Base-by-base conservation (phyloP, 345 rosid genomes). In the Eucalyptus cladocalyx region DNA sequence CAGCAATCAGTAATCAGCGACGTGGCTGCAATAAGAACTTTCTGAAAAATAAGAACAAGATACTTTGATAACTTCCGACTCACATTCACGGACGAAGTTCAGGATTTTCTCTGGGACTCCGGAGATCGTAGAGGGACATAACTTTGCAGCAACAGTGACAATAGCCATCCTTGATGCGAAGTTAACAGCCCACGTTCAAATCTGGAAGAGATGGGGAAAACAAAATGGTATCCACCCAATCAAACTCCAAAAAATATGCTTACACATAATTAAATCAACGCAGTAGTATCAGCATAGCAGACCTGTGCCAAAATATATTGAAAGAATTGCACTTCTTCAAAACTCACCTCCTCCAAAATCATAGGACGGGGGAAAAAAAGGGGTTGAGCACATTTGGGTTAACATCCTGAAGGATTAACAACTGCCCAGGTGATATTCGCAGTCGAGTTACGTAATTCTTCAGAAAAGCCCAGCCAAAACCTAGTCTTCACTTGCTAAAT, bases 61-160 rank as follows among this genome's bases (percentile, higher is more conserved):
- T 6, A 85, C 28, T 47, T 65, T 10, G 48, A 11, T n/a, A 12
- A 81, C 93, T 91, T 93, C 47, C 3, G 16, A 76, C 83, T 76
- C 83, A 93, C 95, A 88, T 30, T 87, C 87, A 85, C 23, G 7
- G 26, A 48, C 56, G n/a, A 87, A 87, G 56, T 86, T 90, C 6
- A n/a, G 89, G 88, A 88, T 89, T 56, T 87, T 89, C 47, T 30
- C 89, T 32, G 42, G 24, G 49, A 87, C 54, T 45, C n/a, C 60
- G n/a, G 89, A 89, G 76, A 88, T 43, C 6, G 5, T 21, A n/a
- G 80, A 90, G 11, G n/a, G 89, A 88, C 65, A 72, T 40, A 89
- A 58, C 85, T 91, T 92, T 49, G 90, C 88, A 86, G 93, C 85
- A 53, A 91, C 90, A 88, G 89, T 86, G 89, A 90, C 32, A 86